Conservation (phyloP, 2,329 filamentous ascomycete species). For the Seiridium cupressi region DNA sequence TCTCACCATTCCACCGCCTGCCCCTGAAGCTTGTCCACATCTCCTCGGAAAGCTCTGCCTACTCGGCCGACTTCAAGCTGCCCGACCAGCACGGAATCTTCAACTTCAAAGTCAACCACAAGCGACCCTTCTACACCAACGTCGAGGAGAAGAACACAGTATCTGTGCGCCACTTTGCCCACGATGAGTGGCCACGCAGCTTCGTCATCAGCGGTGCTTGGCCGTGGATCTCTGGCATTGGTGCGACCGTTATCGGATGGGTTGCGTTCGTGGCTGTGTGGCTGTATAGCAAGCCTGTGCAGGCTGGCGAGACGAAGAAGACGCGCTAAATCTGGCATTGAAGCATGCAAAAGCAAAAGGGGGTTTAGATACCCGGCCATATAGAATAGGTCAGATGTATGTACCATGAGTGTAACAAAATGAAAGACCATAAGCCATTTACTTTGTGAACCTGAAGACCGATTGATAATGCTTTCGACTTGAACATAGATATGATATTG, state of each 20-base stretch:
- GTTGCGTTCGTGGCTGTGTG: slow-evolving; percentile 82
- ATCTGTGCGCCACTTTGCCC: slow-evolving; percentile 92
- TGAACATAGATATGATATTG: too few species aligned
- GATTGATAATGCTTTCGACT: too few species aligned
- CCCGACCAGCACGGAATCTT: slow-evolving; percentile 99
- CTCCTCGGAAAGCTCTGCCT: slow-evolving; percentile 69
- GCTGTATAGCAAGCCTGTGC: slow-evolving; percentile 65
- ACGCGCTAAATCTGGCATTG: slow-evolving; percentile 34
- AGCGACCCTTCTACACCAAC: slow-evolving; percentile 85
- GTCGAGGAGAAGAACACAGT: slow-evolving; percentile 94
- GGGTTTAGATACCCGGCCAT: not conserved
- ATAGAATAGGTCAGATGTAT: not conserved
- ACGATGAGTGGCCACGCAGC: slow-evolving; percentile 93
- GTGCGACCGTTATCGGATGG: slow-evolving; percentile 80
- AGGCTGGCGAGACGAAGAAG: slow-evolving; percentile 40
- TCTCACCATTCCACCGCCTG: slow-evolving; percentile 93
- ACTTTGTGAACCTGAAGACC: not conserved
- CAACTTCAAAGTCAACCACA: slow-evolving; percentile 97
- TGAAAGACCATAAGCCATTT: too few species aligned
- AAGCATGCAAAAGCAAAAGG: not conserved
- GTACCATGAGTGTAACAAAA: slow-evolving; percentile 1
- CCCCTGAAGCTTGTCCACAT: slow-evolving; percentile 58
- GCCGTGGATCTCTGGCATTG: slow-evolving; percentile 91
- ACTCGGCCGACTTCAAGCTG: slow-evolving; percentile 71
- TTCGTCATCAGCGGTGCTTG: slow-evolving; percentile 87